Conservation (phyloP, 805 yeast species). For the Vanderwaltozyma tropicalis region DNA sequence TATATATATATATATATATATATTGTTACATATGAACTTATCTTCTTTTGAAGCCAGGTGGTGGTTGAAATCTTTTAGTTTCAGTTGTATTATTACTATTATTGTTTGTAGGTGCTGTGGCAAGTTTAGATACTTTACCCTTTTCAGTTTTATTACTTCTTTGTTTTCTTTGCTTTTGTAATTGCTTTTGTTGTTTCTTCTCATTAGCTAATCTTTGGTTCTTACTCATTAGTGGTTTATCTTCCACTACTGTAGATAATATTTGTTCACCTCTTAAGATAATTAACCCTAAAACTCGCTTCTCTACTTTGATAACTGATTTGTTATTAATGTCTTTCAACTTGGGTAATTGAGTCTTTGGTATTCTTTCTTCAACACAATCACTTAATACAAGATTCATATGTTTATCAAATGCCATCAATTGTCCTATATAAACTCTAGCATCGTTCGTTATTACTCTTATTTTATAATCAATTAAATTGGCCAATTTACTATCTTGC, state of each 20-base stretch:
- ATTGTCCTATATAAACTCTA: slow-evolving; percentile 64
- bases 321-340: slow-evolving; percentile 10
- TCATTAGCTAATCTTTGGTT: slow-evolving; percentile 27
- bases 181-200: slow-evolving; percentile 28
- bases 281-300: slow-evolving; percentile 67
- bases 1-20: background rate
- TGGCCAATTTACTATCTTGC: slow-evolving; percentile 32
- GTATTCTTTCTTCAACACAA: slow-evolving; percentile 70
- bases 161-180: slow-evolving; percentile 23
- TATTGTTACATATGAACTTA: background rate
- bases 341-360: slow-evolving; percentile 42
- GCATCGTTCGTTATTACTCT: slow-evolving; percentile 70
- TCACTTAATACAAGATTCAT: slow-evolving; percentile 80
- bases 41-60: slow-evolving; percentile 34
- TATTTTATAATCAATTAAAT: slow-evolving; percentile 62
- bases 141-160: slow-evolving; percentile 9
- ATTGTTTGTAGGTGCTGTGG: slow-evolving; percentile 11
- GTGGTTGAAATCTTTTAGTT: slow-evolving; percentile 36
- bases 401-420: slow-evolving; percentile 81
- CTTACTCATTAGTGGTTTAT: slow-evolving; percentile 42
- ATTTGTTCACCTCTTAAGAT: slow-evolving; percentile 85
- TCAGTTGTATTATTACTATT: slow-evolving; percentile 20
- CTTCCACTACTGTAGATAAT: slow-evolving; percentile 50
- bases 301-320: slow-evolving; percentile 46
- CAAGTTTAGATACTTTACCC: background rate